Evolutionary conservation across 768 basidiomycete species (phyloP).

Genomic region (Boletellus ananiceps): DNA sequence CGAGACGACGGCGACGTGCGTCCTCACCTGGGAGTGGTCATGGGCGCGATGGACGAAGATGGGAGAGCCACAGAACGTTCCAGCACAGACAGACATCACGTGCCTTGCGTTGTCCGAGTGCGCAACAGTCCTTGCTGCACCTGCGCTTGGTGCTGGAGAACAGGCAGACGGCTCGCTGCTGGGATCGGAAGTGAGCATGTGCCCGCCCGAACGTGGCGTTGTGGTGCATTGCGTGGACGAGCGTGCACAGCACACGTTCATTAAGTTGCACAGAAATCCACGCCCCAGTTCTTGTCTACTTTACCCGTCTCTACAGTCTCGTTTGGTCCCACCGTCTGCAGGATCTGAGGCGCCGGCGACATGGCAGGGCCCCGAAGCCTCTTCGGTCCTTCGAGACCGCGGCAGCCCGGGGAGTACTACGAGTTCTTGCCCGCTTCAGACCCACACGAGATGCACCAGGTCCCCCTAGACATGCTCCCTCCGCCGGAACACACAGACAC

Average conservation of each 20-base stretch:
- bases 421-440: constrained; percentile 45
- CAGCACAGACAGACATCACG: constrained; percentile 22
- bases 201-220: too few species aligned
- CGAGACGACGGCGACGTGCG: background rate
- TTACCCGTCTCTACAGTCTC: background rate
- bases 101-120: constrained; percentile 1
- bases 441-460: constrained; percentile 35
- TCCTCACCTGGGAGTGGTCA: constrained; percentile 28
- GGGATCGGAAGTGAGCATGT: too few species aligned
- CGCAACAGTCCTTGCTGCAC: too few species aligned
- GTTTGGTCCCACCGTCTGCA: background rate
- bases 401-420: constrained; percentile 34
- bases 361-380: constrained; percentile 18
- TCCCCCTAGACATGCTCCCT: constrained; percentile 6
- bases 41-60: constrained; percentile 11
- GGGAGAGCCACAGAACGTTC: constrained; percentile 19
- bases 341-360: constrained; percentile 3
- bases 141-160: too few species aligned
- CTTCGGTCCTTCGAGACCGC: constrained; percentile 11
- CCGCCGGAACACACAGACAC: constrained; percentile 9
- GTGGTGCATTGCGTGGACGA: too few species aligned
- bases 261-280: background rate
- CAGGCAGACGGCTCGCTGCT: too few species aligned
- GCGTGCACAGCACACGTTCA: too few species aligned
- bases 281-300: too few species aligned